These are phyloP conservation scores for Acorus gramineus DNA, from an alignment of 106 monocot genomes.

Conservation along the genomic window DNA sequence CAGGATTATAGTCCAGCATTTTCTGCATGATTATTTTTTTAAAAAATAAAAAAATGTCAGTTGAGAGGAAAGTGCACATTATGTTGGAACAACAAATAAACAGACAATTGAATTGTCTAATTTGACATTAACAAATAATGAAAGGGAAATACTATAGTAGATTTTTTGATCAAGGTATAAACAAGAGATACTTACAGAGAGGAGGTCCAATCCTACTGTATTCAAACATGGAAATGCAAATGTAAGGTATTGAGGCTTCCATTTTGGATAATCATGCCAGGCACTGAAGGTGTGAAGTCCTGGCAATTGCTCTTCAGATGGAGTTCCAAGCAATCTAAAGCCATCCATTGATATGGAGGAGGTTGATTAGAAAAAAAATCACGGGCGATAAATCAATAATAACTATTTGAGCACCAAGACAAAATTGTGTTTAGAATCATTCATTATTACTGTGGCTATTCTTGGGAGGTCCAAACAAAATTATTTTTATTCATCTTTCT, in stretches of 20 bases:
- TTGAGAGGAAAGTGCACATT: too few species aligned
- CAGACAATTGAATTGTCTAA: not conserved
- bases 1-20: conserved; percentile 77
- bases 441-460: too few species aligned
- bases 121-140: not conserved
- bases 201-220: conserved; percentile 73
- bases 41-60: not conserved
- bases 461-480: too few species aligned
- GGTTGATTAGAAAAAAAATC: too few species aligned
- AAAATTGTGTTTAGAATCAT: too few species aligned
- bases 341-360: too few species aligned
- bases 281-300: conserved; percentile 62
- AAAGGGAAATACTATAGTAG: too few species aligned
- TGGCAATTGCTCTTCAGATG: conserved; percentile 86
- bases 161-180: not conserved
- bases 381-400: too few species aligned
- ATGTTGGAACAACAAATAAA: not conserved
- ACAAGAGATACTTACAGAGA: conserved; percentile 38
- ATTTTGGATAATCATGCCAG: conserved; percentile 95
- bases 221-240: conserved; percentile 71
- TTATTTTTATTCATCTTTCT: too few species aligned
- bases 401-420: too few species aligned
- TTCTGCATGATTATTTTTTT: conserved; percentile 40
- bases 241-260: conserved; percentile 78
- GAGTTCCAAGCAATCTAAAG: conserved; percentile 79